Evolutionary conservation across 192 early-diverging fungal species (phyloP), one percentile per base, ranked within the genome.

Genomic region (Helicostylum pulchrum): DNA sequence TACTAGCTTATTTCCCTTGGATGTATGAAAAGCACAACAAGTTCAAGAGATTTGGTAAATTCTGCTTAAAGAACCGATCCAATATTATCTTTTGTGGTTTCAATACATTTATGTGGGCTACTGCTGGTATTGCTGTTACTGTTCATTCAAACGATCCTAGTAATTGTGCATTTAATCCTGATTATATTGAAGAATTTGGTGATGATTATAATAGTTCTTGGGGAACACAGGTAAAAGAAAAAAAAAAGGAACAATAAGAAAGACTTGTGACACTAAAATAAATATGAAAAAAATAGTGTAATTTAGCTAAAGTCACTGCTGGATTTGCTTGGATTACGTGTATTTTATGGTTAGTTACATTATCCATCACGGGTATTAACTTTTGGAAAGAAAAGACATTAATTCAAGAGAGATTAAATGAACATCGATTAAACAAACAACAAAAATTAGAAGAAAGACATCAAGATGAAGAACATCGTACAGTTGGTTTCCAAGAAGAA

Each of bases 171-270:
- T 15, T 71, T 19, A 58, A 71, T 46, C 21, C 30, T 48, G 31
- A 53, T 39, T 46, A 65, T 6, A 23, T 59, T 53, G 44, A 60
- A 23, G 15, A 17, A 1, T 64, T 61, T 23, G 57, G 69, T 39
- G 47, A 66, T 30, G 45, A 26, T 7, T 67, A 71, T 30, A 47
- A 47, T 12, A 45, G 51, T 19, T 46, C 65, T 36, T 73, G 71
- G 71, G 54, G 60, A n/a, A 59, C 48, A 53, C 71, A 73, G 66
- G 71, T 73, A 73, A 45, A n/a, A n/a, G n/a, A n/a, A n/a, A n/a
- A n/a, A n/a, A n/a, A n/a, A 48, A n/a, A 44, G 26, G 6, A 39
- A 39, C 36, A 14, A 43, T n/a, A 26, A 21, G 42, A 19, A 21
- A 45, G 9, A 51, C 7, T 6, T 64, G 15, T 42, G 4, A 39